Conservation (phyloP, 441 rosid species). For the Syzygium malaccense region DNA sequence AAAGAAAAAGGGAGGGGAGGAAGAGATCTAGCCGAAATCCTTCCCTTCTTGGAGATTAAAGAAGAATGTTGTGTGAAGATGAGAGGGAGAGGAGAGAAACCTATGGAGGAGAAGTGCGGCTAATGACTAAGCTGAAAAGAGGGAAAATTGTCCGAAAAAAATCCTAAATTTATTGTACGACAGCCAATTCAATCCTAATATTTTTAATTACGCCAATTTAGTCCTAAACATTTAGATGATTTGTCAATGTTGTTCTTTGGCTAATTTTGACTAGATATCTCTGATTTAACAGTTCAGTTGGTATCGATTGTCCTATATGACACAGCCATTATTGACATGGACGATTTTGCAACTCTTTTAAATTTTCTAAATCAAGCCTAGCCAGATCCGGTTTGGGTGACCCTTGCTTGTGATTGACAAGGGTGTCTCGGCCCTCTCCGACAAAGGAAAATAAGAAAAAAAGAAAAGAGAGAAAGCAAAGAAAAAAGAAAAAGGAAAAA, state of each 20-base stretch:
- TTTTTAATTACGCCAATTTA: too few relatives aligned
- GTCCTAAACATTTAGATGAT: neutral
- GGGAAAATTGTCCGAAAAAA: neutral
- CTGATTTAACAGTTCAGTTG: rapidly evolving
- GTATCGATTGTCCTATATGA: rapidly evolving
- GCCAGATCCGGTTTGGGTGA: rapidly evolving
- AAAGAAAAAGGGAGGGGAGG: too few relatives aligned
- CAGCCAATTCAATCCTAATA: neutral
- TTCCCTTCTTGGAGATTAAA: too few relatives aligned
- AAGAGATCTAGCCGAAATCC: too few relatives aligned
- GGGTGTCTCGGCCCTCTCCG: neutral
- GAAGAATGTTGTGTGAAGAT: too few relatives aligned
- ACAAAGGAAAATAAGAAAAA: neutral
- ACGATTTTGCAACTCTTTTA: neutral
- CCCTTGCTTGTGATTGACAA: neutral
- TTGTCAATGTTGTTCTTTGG: neutral
- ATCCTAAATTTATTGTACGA: rapidly evolving
- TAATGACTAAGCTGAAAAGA: neutral
- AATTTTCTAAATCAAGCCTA: neutral
- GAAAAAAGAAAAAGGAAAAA: too few relatives aligned
- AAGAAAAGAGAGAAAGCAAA: neutral
- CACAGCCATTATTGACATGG: rapidly evolving
- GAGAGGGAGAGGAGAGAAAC: too few relatives aligned
- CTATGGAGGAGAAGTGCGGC: too few relatives aligned
- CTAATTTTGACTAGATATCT: neutral